A percentile compares a stretch with the other conserved stretches of the same genome.
Evolutionary conservation across 2,329 filamentous ascomycete genomes (phyloP).

Genomic region (Phyllosticta citrichinensis): DNA sequence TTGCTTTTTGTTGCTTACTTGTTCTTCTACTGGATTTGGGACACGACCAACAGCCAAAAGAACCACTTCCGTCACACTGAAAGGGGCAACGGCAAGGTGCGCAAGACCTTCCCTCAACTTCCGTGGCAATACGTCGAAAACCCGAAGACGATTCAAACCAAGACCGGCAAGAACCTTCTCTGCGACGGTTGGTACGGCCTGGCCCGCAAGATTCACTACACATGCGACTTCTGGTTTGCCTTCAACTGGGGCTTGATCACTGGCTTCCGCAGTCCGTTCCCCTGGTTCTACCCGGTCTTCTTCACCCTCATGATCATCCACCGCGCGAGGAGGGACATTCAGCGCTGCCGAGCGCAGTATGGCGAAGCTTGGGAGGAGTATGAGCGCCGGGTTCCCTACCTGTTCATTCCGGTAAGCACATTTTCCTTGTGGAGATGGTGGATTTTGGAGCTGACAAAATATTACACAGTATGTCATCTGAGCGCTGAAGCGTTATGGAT

Average conservation of each 20-base stretch:
- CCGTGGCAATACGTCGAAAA: slow-evolving; percentile 78
- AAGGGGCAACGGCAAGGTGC: slow-evolving; percentile 53
- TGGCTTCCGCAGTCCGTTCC: slow-evolving; percentile 70
- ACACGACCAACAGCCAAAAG: slow-evolving; percentile 87
- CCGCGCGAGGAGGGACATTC: slow-evolving; percentile 64
- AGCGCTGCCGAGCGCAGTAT: slow-evolving; percentile 67
- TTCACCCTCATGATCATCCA: slow-evolving; percentile 73
- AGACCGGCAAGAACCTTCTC: slow-evolving; percentile 65
- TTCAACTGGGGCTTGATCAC: slow-evolving; percentile 71
- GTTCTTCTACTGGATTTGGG: slow-evolving; percentile 84
- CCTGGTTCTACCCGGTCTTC: slow-evolving; percentile 83
- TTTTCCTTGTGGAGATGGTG: neutral
- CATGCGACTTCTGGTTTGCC: slow-evolving; percentile 70
- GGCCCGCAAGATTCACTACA: slow-evolving; percentile 73
- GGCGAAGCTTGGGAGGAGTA: slow-evolving; percentile 76
- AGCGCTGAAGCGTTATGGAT: neutral
- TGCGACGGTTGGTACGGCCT: slow-evolving; percentile 79
- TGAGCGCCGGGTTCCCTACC: slow-evolving; percentile 66
- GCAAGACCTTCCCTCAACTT: slow-evolving; percentile 81
- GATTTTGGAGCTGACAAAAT: neutral
- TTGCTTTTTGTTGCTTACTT: slow-evolving; percentile 62
- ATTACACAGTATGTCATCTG: slow-evolving; percentile 8
- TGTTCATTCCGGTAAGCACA: slow-evolving; percentile 60
- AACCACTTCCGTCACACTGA: slow-evolving; percentile 80
- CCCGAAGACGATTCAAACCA: slow-evolving; percentile 65